Base-by-base conservation (phyloP, 208 protist species). In the Sergeia podlipaevii region DNA sequence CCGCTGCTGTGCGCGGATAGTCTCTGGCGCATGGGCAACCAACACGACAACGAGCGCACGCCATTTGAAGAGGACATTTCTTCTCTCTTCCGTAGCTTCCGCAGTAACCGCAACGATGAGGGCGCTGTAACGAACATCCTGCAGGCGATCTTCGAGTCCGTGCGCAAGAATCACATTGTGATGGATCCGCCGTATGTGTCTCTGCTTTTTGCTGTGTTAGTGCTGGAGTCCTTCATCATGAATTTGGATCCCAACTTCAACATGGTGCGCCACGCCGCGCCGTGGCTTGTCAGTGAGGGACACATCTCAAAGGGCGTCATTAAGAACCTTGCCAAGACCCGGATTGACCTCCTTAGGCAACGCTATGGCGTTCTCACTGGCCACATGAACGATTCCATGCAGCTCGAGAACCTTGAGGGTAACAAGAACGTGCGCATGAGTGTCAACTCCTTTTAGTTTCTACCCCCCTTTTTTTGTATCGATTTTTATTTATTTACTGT, bases 151-250 rank as follows among this genome's bases (percentile, higher is more conserved):
- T 96, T 96, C 44, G 80, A 96, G 45, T 69, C 65, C 43, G 80
- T 91, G 47, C 85, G 86, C 2, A 36, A 62, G 17, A 90, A 93
- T 70, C 53, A 73, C 45, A 74, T 96, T 5, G 77, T 89, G 49
- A 91, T 96, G 83, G 89, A 96, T 52, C 86, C 89, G n/a, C 57
- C 77, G 33, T 96, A 81, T 55, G 85, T 93, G 27, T 91, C 83
- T 30, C 72, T 96, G 34, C 77, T 96, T n/a, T 96, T 94, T 43
- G 72, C 85, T 2, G 86, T 94, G 57, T 79, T 96, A 20, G 86
- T 96, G 44, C 65, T 93, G 10, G 89, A 96, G 74, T 85, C 80
- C 3, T 96, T 96, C 68, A 91, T 96, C 57, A 94, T 96, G 89
- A 94, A 84, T 48, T 75, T 96, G 15, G 82, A 96, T 45, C 85